Base-by-base conservation (phyloP, 768 basidiomycete species). In the Auricularia sp. region DNA sequence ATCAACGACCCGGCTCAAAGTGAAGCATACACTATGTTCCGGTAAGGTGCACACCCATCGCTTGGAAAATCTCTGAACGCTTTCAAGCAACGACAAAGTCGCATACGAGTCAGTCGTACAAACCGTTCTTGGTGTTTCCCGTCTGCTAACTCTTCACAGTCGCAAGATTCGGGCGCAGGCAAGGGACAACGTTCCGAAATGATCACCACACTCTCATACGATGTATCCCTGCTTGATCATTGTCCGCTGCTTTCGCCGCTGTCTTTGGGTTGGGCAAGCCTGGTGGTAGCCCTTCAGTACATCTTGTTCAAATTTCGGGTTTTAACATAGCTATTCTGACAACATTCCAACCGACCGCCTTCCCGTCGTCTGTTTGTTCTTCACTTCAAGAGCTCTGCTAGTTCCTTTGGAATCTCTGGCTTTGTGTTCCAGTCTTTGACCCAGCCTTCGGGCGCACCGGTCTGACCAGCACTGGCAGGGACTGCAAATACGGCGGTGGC, bases 21-120 rank as follows among this genome's bases (percentile, higher is more conserved):
- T 64, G 96, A 98, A 70, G 97, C 97, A 11, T 98, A 98, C 76
- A 95, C 93, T 36, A 91, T 97, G 87, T 98, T 94, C 83, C 97
- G 96, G 95, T 96, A 70, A 71, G 93, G 79, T 23, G n/a, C 23
- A 16, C 29, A 42, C 64, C 5, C 51, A 43, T 11, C 42, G 21
- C 66, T 61, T 11, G 61, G 36, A 43, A 42, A 23, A 61, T 39
- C 43, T 54, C 64, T 54, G 47, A 63, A 72, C 36, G 72, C 66
- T 8, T 56, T 23, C 12, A 36, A 97, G 95, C 80, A 98, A 95
- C 72, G 96, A 98, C 78, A 91, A 91, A 70, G 77, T 80, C 21
- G 93, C 93, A 35, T 98, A 98, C 71, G 93, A 97, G 91, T 92
- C 72, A 76, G 87, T 80, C 18, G 11, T 14, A 39, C 10, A 62